These are phyloP conservation scores for Pichia terricola DNA, from an alignment of 1,139 yeast species.

Conservation along the genomic window DNA sequence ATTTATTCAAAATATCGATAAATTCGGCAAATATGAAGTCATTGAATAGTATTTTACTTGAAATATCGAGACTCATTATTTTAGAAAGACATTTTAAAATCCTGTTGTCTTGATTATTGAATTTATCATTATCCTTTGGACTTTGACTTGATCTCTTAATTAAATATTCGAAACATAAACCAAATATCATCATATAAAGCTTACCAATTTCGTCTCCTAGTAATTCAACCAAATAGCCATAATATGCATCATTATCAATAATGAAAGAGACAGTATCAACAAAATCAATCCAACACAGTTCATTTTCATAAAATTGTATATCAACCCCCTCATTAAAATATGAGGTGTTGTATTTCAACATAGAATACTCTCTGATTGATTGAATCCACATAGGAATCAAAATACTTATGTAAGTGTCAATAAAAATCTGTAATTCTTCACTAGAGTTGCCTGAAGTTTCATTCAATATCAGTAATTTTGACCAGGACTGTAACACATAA, in stretches of 20 bases:
- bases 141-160: constrained; percentile 30
- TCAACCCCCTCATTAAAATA: constrained; percentile 34
- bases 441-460: constrained; percentile 19
- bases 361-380: constrained; percentile 64
- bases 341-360: constrained; percentile 40
- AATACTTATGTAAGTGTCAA: constrained; percentile 49
- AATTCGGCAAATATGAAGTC: constrained; percentile 69
- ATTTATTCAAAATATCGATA: constrained; percentile 65
- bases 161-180: constrained; percentile 74
- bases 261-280: constrained; percentile 68
- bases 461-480: constrained; percentile 47
- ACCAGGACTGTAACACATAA: constrained; percentile 83
- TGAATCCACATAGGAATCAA: constrained; percentile 76
- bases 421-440: constrained; percentile 31
- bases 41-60: constrained; percentile 53
- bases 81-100: constrained; percentile 39
- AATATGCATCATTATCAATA: constrained; percentile 37
- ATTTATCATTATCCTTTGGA: constrained; percentile 8
- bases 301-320: constrained; percentile 45
- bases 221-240: constrained; percentile 32
- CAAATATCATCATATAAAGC: constrained; percentile 72
- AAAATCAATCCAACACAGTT: constrained; percentile 68
- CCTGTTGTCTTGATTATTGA: constrained; percentile 18
- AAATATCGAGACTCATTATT: constrained; percentile 46
- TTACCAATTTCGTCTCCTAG: constrained; percentile 58